phyloP scores from a whole-genome alignment of 2,329 filamentous ascomycete species.

The Aspergillus neoniger region DNA sequence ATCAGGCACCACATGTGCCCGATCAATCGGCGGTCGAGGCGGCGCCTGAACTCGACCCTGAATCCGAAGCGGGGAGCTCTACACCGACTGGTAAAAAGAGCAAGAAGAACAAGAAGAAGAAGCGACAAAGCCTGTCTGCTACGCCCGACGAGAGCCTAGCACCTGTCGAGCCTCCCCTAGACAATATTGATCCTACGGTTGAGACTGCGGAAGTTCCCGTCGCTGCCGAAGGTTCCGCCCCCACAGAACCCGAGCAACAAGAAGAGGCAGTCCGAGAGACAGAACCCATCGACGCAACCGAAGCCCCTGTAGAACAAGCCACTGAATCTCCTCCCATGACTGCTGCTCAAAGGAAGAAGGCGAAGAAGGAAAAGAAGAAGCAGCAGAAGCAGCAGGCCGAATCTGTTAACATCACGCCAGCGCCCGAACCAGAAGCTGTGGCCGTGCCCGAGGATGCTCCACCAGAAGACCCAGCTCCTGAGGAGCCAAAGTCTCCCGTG shows the following conservation, averaged over 20 bases:
- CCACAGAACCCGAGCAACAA: conserved; percentile 3
- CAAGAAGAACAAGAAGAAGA: conserved; percentile 26
- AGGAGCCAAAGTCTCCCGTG: conserved; percentile 2
- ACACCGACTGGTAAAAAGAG: conserved; percentile 20
- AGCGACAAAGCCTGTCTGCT: conserved; percentile 16
- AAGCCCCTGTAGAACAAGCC: conserved; percentile 7
- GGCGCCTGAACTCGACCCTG: conserved; percentile 15
- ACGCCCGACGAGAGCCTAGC: conserved; percentile 6
- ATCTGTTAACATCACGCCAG: not conserved
- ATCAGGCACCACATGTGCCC: conserved; percentile 22
- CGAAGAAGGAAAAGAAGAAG: conserved; percentile 30
- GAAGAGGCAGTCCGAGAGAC: conserved; percentile 13
- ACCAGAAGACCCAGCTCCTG: not conserved
- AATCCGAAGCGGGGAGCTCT: conserved; percentile 2
- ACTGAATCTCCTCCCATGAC: conserved; percentile 20
- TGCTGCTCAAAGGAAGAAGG: conserved; percentile 29
- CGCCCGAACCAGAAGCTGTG: not conserved
- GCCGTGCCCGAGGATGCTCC: not conserved
- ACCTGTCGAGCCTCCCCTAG: conserved; percentile 1
- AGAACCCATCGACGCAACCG: conserved; percentile 3
- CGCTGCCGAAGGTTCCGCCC: not conserved
- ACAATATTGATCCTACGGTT: not conserved
- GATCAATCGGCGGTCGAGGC: conserved; percentile 15
- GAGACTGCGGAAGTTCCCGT: conserved; percentile 2
- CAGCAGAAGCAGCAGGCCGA: conserved; percentile 13